Conservation (phyloP, 1,139 yeast genomes). For the Pichia sp. region DNA sequence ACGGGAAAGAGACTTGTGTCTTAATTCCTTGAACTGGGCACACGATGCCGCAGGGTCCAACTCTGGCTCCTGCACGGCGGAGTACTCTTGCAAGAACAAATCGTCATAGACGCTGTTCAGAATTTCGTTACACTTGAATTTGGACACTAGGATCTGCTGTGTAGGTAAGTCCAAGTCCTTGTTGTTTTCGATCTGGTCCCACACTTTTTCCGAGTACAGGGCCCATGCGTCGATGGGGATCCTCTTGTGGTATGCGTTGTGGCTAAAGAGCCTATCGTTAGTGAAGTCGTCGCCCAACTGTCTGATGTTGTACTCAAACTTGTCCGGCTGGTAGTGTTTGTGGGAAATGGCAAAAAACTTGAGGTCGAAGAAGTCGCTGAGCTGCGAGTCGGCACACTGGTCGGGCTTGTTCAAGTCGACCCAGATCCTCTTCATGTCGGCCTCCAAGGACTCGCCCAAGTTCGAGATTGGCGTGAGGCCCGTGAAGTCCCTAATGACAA, state of each 20-base stretch:
- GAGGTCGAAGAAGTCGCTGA: conserved; percentile 80
- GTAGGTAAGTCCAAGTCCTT: conserved; percentile 95
- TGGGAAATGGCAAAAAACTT: conserved; percentile 81
- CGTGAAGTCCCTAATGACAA: conserved; percentile 88
- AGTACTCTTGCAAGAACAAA: conserved; percentile 35
- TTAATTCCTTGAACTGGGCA: conserved; percentile 41
- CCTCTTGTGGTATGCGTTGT: conserved; percentile 70
- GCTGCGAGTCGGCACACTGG: conserved; percentile 46
- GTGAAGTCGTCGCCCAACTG: conserved; percentile 58
- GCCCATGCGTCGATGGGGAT: conserved; percentile 97
- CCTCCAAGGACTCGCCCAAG: conserved; percentile 60
- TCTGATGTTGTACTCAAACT: conserved; percentile 62
- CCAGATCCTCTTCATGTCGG: conserved; percentile 80
- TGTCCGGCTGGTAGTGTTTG: conserved; percentile 73
- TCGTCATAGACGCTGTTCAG: conserved; percentile 46
- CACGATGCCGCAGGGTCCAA: conserved; percentile 30
- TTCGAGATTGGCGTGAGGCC: conserved; percentile 82
- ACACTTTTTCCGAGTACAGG: conserved; percentile 81
- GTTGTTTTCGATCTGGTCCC: conserved; percentile 91
- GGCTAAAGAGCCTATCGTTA: conserved; percentile 48
- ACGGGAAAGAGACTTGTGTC: conserved; percentile 42
- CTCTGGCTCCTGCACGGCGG: conserved; percentile 27
- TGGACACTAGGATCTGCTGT: conserved; percentile 90
- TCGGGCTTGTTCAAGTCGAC: conserved; percentile 66
- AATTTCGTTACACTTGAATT: conserved; percentile 92